Evolutionary conservation across 1,139 yeast genomes (phyloP).

Genomic region (Meyerozyma guilliermondii): DNA sequence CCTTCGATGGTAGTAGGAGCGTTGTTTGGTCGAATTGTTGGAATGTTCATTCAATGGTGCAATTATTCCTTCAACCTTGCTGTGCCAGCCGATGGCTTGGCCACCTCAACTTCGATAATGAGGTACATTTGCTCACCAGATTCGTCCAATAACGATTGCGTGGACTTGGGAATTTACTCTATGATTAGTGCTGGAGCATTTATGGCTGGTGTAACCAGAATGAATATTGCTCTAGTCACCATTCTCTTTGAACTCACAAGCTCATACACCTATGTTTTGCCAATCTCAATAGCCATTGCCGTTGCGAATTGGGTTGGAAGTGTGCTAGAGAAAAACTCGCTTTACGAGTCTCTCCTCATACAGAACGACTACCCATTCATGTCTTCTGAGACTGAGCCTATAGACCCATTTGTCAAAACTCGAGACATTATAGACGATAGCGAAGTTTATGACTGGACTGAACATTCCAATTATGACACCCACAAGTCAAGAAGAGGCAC

Average conservation of each 20-base stretch:
- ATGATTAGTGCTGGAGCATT: slow-evolving; percentile 67
- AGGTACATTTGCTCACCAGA: slow-evolving; percentile 16
- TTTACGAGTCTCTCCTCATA: slow-evolving; percentile 47
- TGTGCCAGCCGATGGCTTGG: slow-evolving; percentile 8
- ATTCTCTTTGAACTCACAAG: slow-evolving; percentile 59
- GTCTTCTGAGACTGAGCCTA: slow-evolving; percentile 35
- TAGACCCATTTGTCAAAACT: slow-evolving; percentile 28
- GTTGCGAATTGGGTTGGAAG: slow-evolving; percentile 58
- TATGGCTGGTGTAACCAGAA: slow-evolving; percentile 65
- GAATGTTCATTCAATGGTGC: slow-evolving; percentile 41
- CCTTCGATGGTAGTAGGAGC: slow-evolving; percentile 72
- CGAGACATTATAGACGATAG: slow-evolving; percentile 36
- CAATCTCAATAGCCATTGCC: slow-evolving; percentile 53
- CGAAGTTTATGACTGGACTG: slow-evolving; percentile 4
- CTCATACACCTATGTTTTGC: slow-evolving; percentile 55
- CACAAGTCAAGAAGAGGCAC: neutral
- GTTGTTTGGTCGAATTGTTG: slow-evolving; percentile 52
- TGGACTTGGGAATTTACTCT: slow-evolving; percentile 59
- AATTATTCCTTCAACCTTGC: slow-evolving; percentile 19
- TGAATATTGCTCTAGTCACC: slow-evolving; percentile 59
- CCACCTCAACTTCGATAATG: slow-evolving; percentile 13
- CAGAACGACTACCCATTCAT: slow-evolving; percentile 54
- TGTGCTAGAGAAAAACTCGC: slow-evolving; percentile 46
- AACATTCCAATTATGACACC: neutral
- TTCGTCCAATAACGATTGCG: slow-evolving; percentile 17